phyloP scores from a whole-genome alignment of 805 yeast species.

The Ogataea methanolica region DNA sequence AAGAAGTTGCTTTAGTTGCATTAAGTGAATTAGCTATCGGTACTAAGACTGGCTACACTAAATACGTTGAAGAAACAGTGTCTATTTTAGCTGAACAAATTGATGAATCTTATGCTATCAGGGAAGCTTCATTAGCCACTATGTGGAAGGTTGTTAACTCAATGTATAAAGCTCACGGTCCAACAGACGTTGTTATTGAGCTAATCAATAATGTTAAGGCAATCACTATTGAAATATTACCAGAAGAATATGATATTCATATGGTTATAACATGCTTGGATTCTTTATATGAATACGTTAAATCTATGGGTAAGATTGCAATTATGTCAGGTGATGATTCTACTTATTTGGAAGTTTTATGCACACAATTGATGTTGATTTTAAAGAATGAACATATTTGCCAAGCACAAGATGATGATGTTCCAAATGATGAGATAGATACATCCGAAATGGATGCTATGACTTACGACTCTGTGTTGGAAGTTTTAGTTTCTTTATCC shows the following conservation, averaged over 20 bases:
- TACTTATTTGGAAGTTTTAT: constrained; percentile 57
- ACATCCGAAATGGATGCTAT: constrained; percentile 61
- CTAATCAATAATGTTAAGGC: constrained; percentile 65
- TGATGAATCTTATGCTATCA: constrained; percentile 84
- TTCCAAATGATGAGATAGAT: constrained; percentile 36
- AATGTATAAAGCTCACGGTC: constrained; percentile 53
- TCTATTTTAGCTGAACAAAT: constrained; percentile 63
- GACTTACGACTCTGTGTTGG: constrained; percentile 79
- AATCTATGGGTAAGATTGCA: constrained; percentile 68
- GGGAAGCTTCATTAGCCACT: constrained; percentile 78
- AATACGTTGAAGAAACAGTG: constrained; percentile 68
- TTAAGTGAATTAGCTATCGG: constrained; percentile 84
- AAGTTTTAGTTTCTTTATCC: constrained; percentile 75
- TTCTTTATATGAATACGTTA: constrained; percentile 61
- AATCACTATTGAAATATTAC: constrained; percentile 56
- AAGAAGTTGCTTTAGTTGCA: constrained; percentile 92
- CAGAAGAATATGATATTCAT: constrained; percentile 77
- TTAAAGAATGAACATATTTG: constrained; percentile 81
- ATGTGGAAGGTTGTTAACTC: constrained; percentile 81
- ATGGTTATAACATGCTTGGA: constrained; percentile 80
- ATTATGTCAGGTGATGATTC: constrained; percentile 56
- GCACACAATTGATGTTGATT: constrained; percentile 65
- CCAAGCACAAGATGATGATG: constrained; percentile 62
- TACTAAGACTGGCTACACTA: constrained; percentile 74
- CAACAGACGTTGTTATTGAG: constrained; percentile 51